A percentile compares a stretch with the other conserved stretches of the same genome.
These are phyloP conservation scores for Cytospora piceicola DNA, from an alignment of 2,329 filamentous ascomycete species.

Conservation along the genomic window DNA sequence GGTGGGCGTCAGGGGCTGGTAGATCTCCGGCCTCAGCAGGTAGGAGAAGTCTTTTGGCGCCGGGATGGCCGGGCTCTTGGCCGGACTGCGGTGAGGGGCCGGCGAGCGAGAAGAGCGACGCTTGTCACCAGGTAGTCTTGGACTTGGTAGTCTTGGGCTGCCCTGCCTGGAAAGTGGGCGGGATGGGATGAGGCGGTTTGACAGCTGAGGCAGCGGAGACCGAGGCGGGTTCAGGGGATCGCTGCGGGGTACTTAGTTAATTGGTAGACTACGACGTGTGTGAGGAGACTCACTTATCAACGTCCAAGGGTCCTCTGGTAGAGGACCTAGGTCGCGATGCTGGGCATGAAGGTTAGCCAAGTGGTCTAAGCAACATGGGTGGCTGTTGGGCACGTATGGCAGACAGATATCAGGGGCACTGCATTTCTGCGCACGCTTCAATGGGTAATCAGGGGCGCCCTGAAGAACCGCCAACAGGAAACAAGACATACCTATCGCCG, in stretches of 20 bases:
- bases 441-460: no score
- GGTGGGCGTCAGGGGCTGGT: slow-evolving; percentile 75
- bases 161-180: slow-evolving; percentile 32
- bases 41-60: slow-evolving; percentile 76
- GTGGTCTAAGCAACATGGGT: neutral
- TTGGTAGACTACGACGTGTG: slow-evolving; percentile 10
- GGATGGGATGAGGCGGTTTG: slow-evolving; percentile 33
- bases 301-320: slow-evolving; percentile 79
- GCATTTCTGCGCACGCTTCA: neutral
- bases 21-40: slow-evolving; percentile 78
- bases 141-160: slow-evolving; percentile 30
- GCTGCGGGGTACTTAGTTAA: slow-evolving; percentile 31
- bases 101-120: slow-evolving; percentile 39
- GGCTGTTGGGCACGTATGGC: neutral
- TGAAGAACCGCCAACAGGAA: neutral
- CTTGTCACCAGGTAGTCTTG: slow-evolving; percentile 34
- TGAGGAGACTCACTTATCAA: slow-evolving; percentile 66
- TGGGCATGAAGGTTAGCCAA: slow-evolving; percentile 37
- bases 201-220: slow-evolving; percentile 33
- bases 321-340: slow-evolving; percentile 67
- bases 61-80: slow-evolving; percentile 36
- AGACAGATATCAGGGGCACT: neutral
- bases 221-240: slow-evolving; percentile 35
- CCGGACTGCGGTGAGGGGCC: slow-evolving; percentile 34
- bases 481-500: slow-evolving; percentile 41